Conservation (phyloP, 805 yeast species). For the Wickerhamiella nectarea region DNA sequence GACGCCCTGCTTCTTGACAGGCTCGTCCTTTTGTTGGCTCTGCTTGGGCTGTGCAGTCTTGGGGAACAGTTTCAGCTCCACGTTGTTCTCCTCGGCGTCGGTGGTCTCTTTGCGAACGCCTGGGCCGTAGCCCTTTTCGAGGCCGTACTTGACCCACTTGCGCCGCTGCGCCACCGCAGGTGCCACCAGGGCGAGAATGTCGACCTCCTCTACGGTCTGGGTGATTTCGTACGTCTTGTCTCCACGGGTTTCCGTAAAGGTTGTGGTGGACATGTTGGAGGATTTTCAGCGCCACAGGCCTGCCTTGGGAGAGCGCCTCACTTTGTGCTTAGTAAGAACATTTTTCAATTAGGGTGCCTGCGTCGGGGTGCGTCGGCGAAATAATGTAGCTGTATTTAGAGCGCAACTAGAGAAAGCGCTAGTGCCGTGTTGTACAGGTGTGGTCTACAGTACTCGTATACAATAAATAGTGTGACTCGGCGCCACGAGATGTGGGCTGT, state of each 20-base stretch:
- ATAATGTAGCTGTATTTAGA: too few species aligned
- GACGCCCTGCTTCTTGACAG: slow-evolving; percentile 34
- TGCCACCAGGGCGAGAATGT: slow-evolving; percentile 68
- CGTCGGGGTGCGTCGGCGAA: too few species aligned
- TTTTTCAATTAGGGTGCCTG: too few species aligned
- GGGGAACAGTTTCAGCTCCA: slow-evolving; percentile 55
- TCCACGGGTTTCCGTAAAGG: slow-evolving; percentile 32
- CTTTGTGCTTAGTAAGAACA: too few species aligned
- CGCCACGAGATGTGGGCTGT: too few species aligned
- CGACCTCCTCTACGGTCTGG: slow-evolving; percentile 65
- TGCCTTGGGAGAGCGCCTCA: too few species aligned
- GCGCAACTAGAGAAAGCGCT: too few species aligned
- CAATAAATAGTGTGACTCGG: too few species aligned
- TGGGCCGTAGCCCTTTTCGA: slow-evolving; percentile 63
- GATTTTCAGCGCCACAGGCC: too few species aligned
- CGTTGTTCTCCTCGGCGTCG: slow-evolving; percentile 55
- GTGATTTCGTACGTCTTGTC: slow-evolving; percentile 81
- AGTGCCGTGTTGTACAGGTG: too few species aligned
- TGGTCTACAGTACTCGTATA: too few species aligned
- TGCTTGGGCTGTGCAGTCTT: slow-evolving; percentile 29
- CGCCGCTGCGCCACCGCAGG: slow-evolving; percentile 77
- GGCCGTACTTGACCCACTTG: slow-evolving; percentile 81
- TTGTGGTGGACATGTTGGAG: slow-evolving; percentile 13
- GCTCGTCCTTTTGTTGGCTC: slow-evolving; percentile 35
- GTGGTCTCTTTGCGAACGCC: slow-evolving; percentile 84